Percentiles rank a stretch among this genome's conserved stretches.
phyloP scores from a whole-genome alignment of 257 asterid genomes.

The Nemophila menziesii region DNA sequence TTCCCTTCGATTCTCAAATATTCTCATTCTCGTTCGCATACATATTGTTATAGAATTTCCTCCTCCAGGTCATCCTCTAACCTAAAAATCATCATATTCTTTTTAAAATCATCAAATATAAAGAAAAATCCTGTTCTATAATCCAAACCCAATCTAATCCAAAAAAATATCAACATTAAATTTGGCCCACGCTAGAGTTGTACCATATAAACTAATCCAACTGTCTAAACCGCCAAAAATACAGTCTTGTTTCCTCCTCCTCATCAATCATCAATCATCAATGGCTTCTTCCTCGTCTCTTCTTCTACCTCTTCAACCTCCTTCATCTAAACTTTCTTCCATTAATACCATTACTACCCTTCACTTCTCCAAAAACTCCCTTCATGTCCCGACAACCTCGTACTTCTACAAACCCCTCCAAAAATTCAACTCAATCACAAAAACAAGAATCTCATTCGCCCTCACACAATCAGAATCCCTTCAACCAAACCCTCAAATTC shows the following conservation, averaged over 20 bases:
- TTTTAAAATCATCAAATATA: too few species aligned
- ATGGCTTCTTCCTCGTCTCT: conserved; percentile 41
- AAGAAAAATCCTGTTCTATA: too few species aligned
- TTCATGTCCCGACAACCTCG: conserved; percentile 12
- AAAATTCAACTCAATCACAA: conserved; percentile 15
- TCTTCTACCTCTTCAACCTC: conserved; percentile 29
- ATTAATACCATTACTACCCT: conserved; percentile 15
- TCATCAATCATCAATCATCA: conserved; percentile 10
- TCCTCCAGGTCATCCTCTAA: too few species aligned
- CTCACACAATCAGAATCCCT: conserved; percentile 59
- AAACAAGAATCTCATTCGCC: conserved; percentile 31
- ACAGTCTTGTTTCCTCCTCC: neutral
- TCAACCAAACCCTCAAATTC: conserved; percentile 44
- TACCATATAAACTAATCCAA: too few species aligned
- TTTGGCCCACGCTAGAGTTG: neutral
- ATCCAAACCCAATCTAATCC: neutral
- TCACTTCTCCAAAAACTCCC: conserved; percentile 16
- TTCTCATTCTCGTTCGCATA: too few species aligned
- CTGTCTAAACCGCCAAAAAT: neutral
- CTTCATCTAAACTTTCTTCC: conserved; percentile 18
- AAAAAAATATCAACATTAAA: too few species aligned
- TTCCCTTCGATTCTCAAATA: too few species aligned
- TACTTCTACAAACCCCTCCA: conserved; percentile 17
- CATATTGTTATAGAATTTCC: too few species aligned
- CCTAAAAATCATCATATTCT: too few species aligned